phyloP scores from a whole-genome alignment of 352 stramenopile species.

The Paralagenidium karlingii region DNA sequence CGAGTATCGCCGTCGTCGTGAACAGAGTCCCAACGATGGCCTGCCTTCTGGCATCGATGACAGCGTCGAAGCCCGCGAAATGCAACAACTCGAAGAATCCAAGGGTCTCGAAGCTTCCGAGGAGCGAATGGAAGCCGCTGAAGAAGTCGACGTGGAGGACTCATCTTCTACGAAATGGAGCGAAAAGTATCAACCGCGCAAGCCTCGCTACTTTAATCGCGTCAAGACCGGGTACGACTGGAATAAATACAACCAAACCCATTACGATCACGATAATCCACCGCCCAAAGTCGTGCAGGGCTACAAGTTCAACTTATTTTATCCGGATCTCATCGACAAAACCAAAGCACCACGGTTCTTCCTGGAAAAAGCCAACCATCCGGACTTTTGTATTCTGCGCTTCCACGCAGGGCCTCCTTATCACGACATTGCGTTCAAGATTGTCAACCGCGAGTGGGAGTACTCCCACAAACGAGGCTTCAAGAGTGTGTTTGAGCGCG shows the following conservation, averaged over 20 bases:
- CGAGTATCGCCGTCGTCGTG: neutral
- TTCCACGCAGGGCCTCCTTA: constrained; percentile 97
- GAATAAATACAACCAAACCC: constrained; percentile 99
- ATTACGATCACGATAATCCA: constrained; percentile 99
- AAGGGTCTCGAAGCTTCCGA: constrained; percentile 59
- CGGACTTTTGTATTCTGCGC: constrained; percentile 97
- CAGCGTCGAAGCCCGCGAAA: constrained; percentile 45
- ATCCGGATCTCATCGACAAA: constrained; percentile 98
- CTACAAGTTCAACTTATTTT: constrained; percentile 99
- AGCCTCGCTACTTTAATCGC: constrained; percentile 98
- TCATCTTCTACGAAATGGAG: constrained; percentile 79
- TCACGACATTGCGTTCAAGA: constrained; percentile 99
- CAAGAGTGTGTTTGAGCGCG: constrained; percentile 96
- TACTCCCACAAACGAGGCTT: constrained; percentile 95
- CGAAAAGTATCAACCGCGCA: constrained; percentile 96
- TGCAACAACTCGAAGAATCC: constrained; percentile 40
- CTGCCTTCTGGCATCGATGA: constrained; percentile 21
- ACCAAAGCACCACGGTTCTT: constrained; percentile 91
- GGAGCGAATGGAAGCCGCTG: constrained; percentile 75
- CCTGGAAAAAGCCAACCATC: constrained; percentile 86
- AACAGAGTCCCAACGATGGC: too few relatives aligned
- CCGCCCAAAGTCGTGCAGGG: constrained; percentile 99
- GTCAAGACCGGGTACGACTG: constrained; percentile 99
- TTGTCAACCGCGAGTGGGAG: constrained; percentile 99
- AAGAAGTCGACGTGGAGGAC: constrained; percentile 80